phyloP scores from a whole-genome alignment of 768 basidiomycete species.

The Termitomyces titanicus region DNA sequence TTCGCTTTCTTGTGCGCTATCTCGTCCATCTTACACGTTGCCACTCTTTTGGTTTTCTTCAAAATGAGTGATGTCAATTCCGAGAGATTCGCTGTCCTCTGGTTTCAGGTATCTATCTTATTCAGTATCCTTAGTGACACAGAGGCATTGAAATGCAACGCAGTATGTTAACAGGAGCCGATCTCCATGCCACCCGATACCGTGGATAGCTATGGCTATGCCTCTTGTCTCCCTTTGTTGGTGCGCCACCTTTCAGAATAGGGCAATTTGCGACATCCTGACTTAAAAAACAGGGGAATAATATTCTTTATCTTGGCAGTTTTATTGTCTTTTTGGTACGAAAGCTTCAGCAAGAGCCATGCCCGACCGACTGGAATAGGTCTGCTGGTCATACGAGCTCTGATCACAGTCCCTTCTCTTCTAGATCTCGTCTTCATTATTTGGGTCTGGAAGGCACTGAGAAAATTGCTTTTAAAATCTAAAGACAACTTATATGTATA shows the following conservation, averaged over 20 bases:
- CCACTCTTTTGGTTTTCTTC: not conserved
- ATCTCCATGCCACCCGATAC: not conserved
- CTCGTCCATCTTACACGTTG: not conserved
- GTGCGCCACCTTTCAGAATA: not conserved
- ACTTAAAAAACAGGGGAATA: too few species aligned
- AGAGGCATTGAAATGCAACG: not conserved
- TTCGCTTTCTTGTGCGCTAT: not conserved
- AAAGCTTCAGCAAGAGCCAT: not conserved
- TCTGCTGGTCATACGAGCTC: not conserved
- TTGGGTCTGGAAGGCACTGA: not conserved
- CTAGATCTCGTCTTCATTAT: not conserved
- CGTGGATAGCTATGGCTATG: not conserved
- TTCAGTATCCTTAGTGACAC: too few species aligned
- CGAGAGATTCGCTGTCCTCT: not conserved
- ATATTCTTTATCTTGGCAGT: not conserved
- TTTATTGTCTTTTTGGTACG: not conserved
- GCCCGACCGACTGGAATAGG: too few species aligned
- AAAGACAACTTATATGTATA: not conserved
- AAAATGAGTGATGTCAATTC: not conserved
- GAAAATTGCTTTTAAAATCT: not conserved
- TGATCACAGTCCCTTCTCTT: not conserved
- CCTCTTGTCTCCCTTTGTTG: not conserved
- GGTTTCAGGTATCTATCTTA: not conserved
- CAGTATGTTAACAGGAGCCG: not conserved
- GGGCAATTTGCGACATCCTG: not conserved